Base-by-base conservation (phyloP, 2,329 filamentous ascomycete genomes). In the Colletotrichum limetticola region DNA sequence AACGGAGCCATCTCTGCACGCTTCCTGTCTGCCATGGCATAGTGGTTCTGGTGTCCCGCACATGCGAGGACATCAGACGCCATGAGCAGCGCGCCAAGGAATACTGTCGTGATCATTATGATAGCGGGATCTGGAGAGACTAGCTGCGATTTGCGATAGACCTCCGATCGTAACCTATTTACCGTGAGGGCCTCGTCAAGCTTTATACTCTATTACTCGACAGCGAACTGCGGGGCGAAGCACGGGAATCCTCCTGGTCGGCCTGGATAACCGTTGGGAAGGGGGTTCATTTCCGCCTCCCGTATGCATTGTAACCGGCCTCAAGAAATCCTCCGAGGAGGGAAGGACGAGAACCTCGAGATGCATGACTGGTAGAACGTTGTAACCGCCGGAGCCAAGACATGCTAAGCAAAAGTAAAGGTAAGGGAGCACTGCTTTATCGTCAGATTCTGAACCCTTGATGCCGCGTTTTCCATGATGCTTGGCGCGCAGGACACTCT, bases 1-100 rank as follows among this genome's bases (percentile, higher is more conserved):
- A 19, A 35, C 7, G 72, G 37, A 14, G 24, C 57, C 0, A 28
- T n/a, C 2, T 14, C 14, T 14, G 61, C 16, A 6, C 63, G 72
- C 59, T 53, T 59, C 22, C 28, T 42, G 9, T 26, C 28, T n/a
- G 37, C 57, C 65, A 68, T 56, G 14, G 49, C 63, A 42, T 61
- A 49, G 26, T 66, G 55, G n/a, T 73, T 74, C 11, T 55, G 22
- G 8, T 74, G 72, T 32, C 65, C 37, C 8, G 72, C 53, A 46
- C 72, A 74, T 5, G 72, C 72, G 19, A 64, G 5, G 3, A 37
- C 19, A 4, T 35, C 52, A 12, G 46, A 70, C 1, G 61, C 66
- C 61, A 66, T 4, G 4, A 60, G 22, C 11, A 46, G 28, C 14
- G n/a, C 56, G 16, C 46, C 60, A 66, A 8, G 6, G 6, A 73